These are phyloP conservation scores for Nannochloropsis gaditana DNA, from an alignment of 108 stramenopile genomes.

Conservation along the genomic window DNA sequence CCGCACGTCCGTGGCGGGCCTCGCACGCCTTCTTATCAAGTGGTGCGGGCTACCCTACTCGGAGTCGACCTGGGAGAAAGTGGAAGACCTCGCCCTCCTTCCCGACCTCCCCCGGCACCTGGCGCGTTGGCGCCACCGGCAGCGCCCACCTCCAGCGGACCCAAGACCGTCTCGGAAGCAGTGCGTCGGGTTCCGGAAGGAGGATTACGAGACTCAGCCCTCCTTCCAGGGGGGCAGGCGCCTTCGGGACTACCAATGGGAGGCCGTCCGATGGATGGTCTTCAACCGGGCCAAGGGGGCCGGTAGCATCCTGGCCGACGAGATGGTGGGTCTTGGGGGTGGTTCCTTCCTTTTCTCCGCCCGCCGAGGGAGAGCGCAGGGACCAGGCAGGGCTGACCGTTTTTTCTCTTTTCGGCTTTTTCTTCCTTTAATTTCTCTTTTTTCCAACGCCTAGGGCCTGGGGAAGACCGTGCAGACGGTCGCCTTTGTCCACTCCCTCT, in stretches of 20 bases:
- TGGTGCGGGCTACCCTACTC: conserved; percentile 50
- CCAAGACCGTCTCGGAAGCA: not conserved
- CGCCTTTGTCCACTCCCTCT: conserved; percentile 59
- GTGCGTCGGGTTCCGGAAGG: not conserved
- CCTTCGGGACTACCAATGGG: conserved; percentile 77
- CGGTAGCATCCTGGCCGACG: conserved; percentile 88
- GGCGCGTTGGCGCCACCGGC: not conserved
- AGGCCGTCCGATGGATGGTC: conserved; percentile 81
- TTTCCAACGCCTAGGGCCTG: conserved; percentile 28
- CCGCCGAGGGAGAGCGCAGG: too few relatives aligned
- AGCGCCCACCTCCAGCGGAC: not conserved
- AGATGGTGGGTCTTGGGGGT: conserved; percentile 60
- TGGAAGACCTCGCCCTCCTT: conserved; percentile 45
- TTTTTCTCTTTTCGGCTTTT: too few relatives aligned
- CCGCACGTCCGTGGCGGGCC: not conserved
- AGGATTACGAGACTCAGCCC: not conserved
- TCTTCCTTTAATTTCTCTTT: not conserved
- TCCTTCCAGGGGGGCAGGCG: conserved; percentile 26
- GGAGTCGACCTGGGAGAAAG: conserved; percentile 55
- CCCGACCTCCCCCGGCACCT: not conserved
- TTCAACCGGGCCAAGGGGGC: conserved; percentile 80
- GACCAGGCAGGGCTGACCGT: too few relatives aligned
- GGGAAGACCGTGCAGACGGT: conserved; percentile 66
- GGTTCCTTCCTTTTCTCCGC: not conserved
- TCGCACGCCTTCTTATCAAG: conserved; percentile 49